Conservation (phyloP, 345 rosid genomes). For the Conringia planisiliqua region DNA sequence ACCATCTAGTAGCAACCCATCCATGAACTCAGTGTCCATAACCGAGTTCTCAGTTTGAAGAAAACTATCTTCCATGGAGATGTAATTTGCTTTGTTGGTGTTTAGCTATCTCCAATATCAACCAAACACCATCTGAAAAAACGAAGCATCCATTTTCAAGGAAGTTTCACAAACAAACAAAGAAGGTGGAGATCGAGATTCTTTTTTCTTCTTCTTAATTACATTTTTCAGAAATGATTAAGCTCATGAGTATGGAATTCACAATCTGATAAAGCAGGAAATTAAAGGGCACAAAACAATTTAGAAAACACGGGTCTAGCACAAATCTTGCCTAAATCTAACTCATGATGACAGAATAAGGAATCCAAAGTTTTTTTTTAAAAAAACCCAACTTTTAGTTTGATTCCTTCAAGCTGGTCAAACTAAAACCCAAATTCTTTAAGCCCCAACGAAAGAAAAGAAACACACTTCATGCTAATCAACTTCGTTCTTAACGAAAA, state of each 20-base stretch:
- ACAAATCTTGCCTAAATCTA: conserved; percentile 26
- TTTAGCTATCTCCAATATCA: conserved; percentile 1
- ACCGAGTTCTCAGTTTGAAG: conserved; percentile 42
- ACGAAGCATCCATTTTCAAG: not conserved
- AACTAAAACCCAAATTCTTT: conserved; percentile 13
- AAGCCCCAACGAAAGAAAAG: not conserved
- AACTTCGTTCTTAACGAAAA: conserved; percentile 1
- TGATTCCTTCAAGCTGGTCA: conserved; percentile 34
- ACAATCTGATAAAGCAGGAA: conserved; percentile 12
- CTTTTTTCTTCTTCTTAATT: conserved; percentile 4
- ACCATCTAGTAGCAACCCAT: conserved; percentile 81
- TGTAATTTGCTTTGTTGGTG: not conserved
- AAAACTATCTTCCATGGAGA: conserved; percentile 54
- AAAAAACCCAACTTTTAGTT: conserved; percentile 31
- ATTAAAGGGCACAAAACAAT: conserved; percentile 27
- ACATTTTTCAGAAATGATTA: conserved; percentile 17
- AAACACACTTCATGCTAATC: not conserved
- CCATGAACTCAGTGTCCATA: conserved; percentile 72
- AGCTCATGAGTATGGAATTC: not conserved
- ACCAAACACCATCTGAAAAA: conserved; percentile 27
- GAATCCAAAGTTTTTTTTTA: conserved; percentile 8
- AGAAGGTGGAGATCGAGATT: conserved; percentile 13
- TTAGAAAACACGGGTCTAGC: conserved; percentile 16
- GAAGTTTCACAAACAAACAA: not conserved
- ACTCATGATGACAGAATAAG: conserved; percentile 17